A percentile compares a stretch with the other conserved stretches of the same genome.
Evolutionary conservation across 768 basidiomycete genomes (phyloP).

Genomic region (Podaxis rugospora): DNA sequence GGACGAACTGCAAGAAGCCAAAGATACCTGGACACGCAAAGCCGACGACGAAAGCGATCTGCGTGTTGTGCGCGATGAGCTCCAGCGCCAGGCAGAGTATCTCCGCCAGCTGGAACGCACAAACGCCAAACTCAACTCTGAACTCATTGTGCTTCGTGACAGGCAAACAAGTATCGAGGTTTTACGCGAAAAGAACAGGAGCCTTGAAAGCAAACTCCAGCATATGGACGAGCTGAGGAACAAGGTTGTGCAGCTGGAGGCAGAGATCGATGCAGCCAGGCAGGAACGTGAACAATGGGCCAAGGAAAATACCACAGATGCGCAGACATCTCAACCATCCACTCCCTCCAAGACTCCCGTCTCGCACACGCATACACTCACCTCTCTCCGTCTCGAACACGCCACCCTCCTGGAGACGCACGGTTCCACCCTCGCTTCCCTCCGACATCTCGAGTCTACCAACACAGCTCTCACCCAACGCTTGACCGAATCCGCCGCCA

Average conservation of each 20-base stretch:
- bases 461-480: conserved; percentile 34
- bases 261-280: conserved; percentile 57
- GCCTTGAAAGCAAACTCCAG: conserved; percentile 48
- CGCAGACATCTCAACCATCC: conserved; percentile 16
- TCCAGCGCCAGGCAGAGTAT: conserved; percentile 62
- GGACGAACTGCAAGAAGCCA: conserved; percentile 36
- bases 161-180: conserved; percentile 63
- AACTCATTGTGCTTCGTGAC: conserved; percentile 50
- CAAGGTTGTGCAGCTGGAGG: conserved; percentile 53
- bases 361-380: conserved; percentile 52
- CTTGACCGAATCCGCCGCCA: conserved; percentile 30
- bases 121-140: conserved; percentile 51
- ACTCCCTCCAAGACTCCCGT: conserved; percentile 45
- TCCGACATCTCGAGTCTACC: conserved; percentile 52
- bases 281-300: conserved; percentile 51
- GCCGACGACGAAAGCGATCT: conserved; percentile 48
- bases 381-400: conserved; percentile 56
- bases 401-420: conserved; percentile 65
- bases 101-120: conserved; percentile 53
- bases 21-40: conserved; percentile 24
- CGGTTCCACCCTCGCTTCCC: conserved; percentile 49
- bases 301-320: conserved; percentile 7
- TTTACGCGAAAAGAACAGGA: conserved; percentile 68
- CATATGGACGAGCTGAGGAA: conserved; percentile 52
- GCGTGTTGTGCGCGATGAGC: conserved; percentile 61